Evolutionary conservation across 2,329 filamentous ascomycete species (phyloP).

Genomic region (Fusarium agapanthi): DNA sequence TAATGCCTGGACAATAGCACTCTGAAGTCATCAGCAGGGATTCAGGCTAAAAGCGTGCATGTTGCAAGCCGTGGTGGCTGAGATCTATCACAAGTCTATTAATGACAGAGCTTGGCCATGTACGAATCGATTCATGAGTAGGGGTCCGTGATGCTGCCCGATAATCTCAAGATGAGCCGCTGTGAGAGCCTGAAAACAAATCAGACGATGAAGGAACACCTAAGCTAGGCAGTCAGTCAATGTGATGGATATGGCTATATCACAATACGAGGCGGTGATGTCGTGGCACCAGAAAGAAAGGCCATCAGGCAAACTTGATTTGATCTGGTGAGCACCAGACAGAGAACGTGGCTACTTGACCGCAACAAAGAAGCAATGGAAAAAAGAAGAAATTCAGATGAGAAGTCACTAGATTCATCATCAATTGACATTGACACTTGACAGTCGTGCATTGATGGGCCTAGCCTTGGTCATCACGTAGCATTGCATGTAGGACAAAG

Average conservation of each 20-base stretch:
- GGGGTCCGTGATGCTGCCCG: slow-evolving; percentile 14
- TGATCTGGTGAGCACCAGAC: slow-evolving; percentile 30
- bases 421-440: slow-evolving; percentile 24
- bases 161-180: slow-evolving; percentile 17
- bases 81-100: slow-evolving; percentile 37
- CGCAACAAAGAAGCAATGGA: background rate
- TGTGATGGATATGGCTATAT: slow-evolving; percentile 26
- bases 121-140: slow-evolving; percentile 6
- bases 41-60: slow-evolving; percentile 20
- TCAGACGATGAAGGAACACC: slow-evolving; percentile 7
- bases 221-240: background rate
- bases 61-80: slow-evolving; percentile 31
- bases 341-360: background rate
- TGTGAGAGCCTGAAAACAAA: slow-evolving; percentile 21
- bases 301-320: slow-evolving; percentile 23
- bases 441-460: slow-evolving; percentile 20
- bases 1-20: slow-evolving; percentile 6
- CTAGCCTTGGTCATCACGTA: slow-evolving; percentile 26
- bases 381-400: background rate
- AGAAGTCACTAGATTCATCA: background rate
- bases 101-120: slow-evolving; percentile 10
- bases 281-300: slow-evolving; percentile 34
- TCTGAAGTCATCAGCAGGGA: background rate
- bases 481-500: slow-evolving; percentile 27
- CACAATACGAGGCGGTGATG: slow-evolving; percentile 36